Conservation (phyloP, 352 stramenopile species). For the Blastocystis hominis region DNA sequence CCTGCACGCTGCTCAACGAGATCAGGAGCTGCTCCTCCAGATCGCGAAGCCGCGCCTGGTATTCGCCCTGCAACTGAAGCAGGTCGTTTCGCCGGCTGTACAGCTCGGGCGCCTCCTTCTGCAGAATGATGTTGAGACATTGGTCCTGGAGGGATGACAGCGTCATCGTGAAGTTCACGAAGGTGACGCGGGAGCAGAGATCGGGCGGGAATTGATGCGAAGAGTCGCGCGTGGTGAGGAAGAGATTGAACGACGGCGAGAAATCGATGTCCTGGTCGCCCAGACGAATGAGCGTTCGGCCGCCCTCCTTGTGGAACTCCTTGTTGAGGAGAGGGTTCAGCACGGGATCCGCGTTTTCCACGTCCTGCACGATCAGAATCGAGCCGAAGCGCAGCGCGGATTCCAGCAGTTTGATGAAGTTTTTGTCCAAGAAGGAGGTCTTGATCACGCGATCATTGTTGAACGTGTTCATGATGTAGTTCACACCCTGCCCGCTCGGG, state of each 20-base stretch:
- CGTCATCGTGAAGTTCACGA: constrained; percentile 99
- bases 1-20: constrained; percentile 93
- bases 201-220: constrained; percentile 92
- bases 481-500: constrained; percentile 89
- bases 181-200: constrained; percentile 92
- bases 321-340: constrained; percentile 98
- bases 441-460: constrained; percentile 82
- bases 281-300: constrained; percentile 89
- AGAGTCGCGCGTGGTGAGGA: constrained; percentile 93
- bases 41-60: constrained; percentile 86
- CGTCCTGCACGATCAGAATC: constrained; percentile 93
- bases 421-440: constrained; percentile 87
- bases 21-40: constrained; percentile 94
- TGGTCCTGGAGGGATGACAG: constrained; percentile 91
- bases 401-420: constrained; percentile 99
- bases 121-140: constrained; percentile 85
- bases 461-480: constrained; percentile 95
- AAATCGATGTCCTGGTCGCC: constrained; percentile 98
- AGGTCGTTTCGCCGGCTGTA: constrained; percentile 87
- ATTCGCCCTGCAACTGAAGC: constrained; percentile 92
- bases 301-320: constrained; percentile 93
- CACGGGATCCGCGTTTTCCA: constrained; percentile 94
- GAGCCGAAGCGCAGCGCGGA: constrained; percentile 97
- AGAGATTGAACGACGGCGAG: constrained; percentile 91
- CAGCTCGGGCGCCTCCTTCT: constrained; percentile 89